Conservation (phyloP, 2,329 filamentous ascomycete genomes). For the Endocalyx cinctus region DNA sequence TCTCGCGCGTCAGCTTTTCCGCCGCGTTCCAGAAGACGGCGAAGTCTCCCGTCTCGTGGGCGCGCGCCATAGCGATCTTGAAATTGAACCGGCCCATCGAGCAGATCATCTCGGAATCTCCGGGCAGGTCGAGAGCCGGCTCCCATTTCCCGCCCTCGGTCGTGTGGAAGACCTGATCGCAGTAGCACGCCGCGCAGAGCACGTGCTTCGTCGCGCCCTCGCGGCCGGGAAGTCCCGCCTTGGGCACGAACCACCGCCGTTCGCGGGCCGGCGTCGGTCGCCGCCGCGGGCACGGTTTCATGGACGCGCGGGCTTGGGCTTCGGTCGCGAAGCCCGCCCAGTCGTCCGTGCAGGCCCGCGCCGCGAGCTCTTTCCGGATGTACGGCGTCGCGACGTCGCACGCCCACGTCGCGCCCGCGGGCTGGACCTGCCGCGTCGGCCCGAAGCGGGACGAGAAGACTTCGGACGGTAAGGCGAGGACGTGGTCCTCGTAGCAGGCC, state of each 20-base stretch:
- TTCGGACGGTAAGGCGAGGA: slow-evolving; percentile 9
- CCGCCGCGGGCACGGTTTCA: slow-evolving; percentile 23
- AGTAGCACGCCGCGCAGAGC: slow-evolving; percentile 33
- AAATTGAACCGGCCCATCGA: slow-evolving; percentile 27
- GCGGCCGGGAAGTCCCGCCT: too few relatives aligned
- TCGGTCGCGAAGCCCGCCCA: slow-evolving; percentile 30
- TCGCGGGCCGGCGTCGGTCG: slow-evolving; percentile 15
- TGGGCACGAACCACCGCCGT: slow-evolving; percentile 29
- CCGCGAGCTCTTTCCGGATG: slow-evolving; percentile 25
- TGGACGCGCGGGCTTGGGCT: slow-evolving; percentile 20
- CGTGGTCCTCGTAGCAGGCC: slow-evolving; percentile 18
- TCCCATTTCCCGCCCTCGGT: slow-evolving; percentile 22
- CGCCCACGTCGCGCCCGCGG: slow-evolving; percentile 11
- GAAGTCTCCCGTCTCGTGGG: slow-evolving; percentile 25
- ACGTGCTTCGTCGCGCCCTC: slow-evolving; percentile 21
- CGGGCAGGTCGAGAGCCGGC: slow-evolving; percentile 12
- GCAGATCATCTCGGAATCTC: slow-evolving; percentile 15
- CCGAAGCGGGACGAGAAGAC: slow-evolving; percentile 10
- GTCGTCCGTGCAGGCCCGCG: slow-evolving; percentile 16
- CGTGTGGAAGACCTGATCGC: slow-evolving; percentile 29
- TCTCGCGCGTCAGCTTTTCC: slow-evolving; percentile 20
- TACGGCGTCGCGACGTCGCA: slow-evolving; percentile 30
- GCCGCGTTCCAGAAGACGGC: slow-evolving; percentile 30
- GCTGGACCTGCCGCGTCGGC: slow-evolving; percentile 5
- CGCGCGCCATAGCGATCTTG: slow-evolving; percentile 24